Conservation (phyloP, 2,329 filamentous ascomycete genomes). For the Ascochyta lentis region DNA sequence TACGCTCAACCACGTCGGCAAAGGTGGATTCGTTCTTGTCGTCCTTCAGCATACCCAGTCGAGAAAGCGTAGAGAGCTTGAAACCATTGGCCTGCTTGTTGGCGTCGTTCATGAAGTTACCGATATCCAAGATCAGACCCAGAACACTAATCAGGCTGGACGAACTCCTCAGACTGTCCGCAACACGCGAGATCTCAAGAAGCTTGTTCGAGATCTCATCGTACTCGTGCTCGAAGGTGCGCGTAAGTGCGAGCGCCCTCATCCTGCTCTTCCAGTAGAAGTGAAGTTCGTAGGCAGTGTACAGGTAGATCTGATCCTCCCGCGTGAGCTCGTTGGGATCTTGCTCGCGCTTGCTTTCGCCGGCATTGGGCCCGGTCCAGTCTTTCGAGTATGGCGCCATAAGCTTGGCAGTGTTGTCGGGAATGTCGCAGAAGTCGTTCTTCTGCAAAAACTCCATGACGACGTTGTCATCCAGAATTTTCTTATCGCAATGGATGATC, state of each 20-base stretch:
- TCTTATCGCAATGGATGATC: conserved; percentile 93
- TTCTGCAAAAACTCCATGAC: conserved; percentile 97
- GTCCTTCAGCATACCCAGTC: conserved; percentile 97
- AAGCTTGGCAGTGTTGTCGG: conserved; percentile 86
- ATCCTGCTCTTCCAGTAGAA: conserved; percentile 99
- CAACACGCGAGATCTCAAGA: conserved; percentile 82
- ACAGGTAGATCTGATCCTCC: conserved; percentile 94
- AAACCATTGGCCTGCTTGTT: conserved; percentile 98
- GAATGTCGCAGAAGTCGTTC: conserved; percentile 89
- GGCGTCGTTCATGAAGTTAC: conserved; percentile 99
- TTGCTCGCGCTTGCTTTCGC: conserved; percentile 77
- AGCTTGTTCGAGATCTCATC: conserved; percentile 89
- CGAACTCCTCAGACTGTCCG: conserved; percentile 88
- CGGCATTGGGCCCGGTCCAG: conserved; percentile 88
- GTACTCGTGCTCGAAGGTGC: conserved; percentile 85
- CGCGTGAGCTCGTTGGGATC: conserved; percentile 88
- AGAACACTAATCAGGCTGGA: conserved; percentile 95
- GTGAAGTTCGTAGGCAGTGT: conserved; percentile 90
- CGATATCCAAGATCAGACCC: conserved; percentile 94
- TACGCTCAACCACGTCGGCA: conserved; percentile 93
- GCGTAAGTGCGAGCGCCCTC: conserved; percentile 84
- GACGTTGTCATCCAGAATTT: conserved; percentile 85
- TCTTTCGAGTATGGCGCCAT: conserved; percentile 97
- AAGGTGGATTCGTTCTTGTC: conserved; percentile 98
- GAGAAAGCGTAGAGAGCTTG: conserved; percentile 92